Evolutionary conservation across 768 basidiomycete genomes (phyloP), one percentile per base, ranked within the genome.

Genomic region (Tephrocybe sp.): DNA sequence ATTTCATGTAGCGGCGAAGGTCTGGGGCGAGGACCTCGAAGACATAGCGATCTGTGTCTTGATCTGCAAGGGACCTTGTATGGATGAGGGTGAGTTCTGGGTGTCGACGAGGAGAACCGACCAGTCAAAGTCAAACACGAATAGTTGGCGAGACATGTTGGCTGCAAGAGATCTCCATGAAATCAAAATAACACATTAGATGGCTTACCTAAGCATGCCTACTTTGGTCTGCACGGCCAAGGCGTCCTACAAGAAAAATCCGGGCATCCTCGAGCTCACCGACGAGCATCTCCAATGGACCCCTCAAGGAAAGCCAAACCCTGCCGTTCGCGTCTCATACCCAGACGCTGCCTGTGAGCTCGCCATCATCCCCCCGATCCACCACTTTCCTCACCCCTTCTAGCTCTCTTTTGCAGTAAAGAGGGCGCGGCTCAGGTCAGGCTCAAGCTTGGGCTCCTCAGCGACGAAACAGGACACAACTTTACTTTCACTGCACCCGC

Each of bases 41-140:
- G 51, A 94, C 72, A 82, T 88, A 99, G 69, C 94, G 76, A 68
- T 98, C 97, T 1, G 94, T 87, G 71, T 99, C 97, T 72, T 98
- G 94, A 71, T 99, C 95, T 47, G 85, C 84, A 69, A 90, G 79
- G 29, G 90, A 92, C 89, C 89, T 92, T 57, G 30, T 15, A 12
- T 16, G 22, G 45, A 51, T 60, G 23, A 54, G 55, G 42, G 30
- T n/a, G n/a, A 22, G 37, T 9, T 6, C 4, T 12, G 9, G 25
- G 13, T 25, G 19, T 25, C 25, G 3, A 22, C 7, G 13, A 23
- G 23, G 13, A 13, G 23, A 37, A 61, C 64, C 56, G 55, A 88
- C 95, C 94, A 98, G 77, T 99, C 95, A 70, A 97, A 99, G 67
- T 99, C 95, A 58, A 88, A 97, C 12, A 97, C 84, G 50, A 97